Conservation (phyloP, 768 basidiomycete genomes). For the Psilocybe tampanensis region DNA sequence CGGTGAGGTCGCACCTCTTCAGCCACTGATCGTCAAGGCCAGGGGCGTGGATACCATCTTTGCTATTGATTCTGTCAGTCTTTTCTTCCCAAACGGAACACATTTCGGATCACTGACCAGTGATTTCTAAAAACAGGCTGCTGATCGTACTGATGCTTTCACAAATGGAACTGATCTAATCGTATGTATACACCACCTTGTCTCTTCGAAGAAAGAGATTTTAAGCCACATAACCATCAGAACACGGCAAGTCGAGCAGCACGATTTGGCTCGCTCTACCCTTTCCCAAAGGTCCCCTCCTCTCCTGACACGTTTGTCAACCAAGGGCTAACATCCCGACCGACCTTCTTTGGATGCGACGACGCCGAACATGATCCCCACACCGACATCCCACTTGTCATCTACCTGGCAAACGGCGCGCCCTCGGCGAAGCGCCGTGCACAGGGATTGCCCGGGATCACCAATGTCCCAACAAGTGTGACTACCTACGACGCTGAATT, state of each 20-base stretch:
- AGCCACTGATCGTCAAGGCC: slow-evolving; percentile 6
- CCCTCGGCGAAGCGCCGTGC: slow-evolving; percentile 7
- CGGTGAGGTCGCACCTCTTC: slow-evolving; percentile 8
- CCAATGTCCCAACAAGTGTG: slow-evolving; percentile 1
- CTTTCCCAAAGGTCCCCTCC: slow-evolving; percentile 9
- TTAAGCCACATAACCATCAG: not conserved
- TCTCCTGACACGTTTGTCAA: slow-evolving; percentile 6
- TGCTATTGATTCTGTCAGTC: slow-evolving; percentile 10
- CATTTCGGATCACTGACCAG: too few species aligned
- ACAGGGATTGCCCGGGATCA: slow-evolving; percentile 6
- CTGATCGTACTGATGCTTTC: slow-evolving; percentile 3
- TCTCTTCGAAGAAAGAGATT: too few species aligned
- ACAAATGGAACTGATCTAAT: slow-evolving; percentile 11
- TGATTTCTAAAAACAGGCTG: not conserved
- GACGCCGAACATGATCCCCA: not conserved
- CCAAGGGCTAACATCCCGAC: slow-evolving; percentile 3
- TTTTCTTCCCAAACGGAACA: too few species aligned
- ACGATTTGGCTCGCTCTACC: slow-evolving; percentile 7
- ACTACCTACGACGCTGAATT: slow-evolving; percentile 2
- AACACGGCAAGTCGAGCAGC: slow-evolving; percentile 6
- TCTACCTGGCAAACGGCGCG: slow-evolving; percentile 10
- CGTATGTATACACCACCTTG: not conserved
- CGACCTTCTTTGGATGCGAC: slow-evolving; percentile 10
- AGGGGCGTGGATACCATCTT: slow-evolving; percentile 7
- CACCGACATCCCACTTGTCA: slow-evolving; percentile 2